A percentile compares a stretch with the other conserved stretches of the same genome.
Conservation (phyloP, 2,329 filamentous ascomycete species). For the Cylindrodendrum hubeiense region DNA sequence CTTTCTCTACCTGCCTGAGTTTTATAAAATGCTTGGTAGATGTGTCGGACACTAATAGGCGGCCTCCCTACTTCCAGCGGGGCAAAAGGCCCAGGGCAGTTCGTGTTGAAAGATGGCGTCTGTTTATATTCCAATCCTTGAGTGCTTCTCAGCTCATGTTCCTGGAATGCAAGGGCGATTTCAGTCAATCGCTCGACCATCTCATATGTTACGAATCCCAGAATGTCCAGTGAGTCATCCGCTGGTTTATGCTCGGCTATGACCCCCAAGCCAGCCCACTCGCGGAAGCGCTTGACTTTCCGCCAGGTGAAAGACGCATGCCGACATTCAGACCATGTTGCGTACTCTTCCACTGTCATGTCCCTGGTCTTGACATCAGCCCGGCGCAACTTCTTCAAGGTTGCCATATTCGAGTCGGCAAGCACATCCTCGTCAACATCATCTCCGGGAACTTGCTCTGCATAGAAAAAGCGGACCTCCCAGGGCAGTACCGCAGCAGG, state of each 20-base stretch:
- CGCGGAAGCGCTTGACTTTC: constrained; percentile 94
- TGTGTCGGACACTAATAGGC: too few relatives aligned
- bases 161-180: too few relatives aligned
- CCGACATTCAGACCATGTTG: constrained; percentile 97
- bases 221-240: constrained; percentile 96
- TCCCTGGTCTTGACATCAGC: constrained; percentile 95
- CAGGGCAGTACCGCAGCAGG: too few relatives aligned
- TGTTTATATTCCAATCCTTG: too few relatives aligned
- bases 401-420: constrained; percentile 91
- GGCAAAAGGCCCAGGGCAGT: too few relatives aligned
- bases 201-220: constrained; percentile 96
- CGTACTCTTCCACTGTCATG: constrained; percentile 97
- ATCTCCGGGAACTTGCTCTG: constrained; percentile 84
- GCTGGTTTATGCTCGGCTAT: constrained; percentile 96
- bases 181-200: too few relatives aligned
- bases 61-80: too few relatives aligned
- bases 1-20: too few relatives aligned
- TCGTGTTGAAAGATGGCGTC: too few relatives aligned
- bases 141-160: too few relatives aligned
- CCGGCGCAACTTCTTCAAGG: constrained; percentile 89
- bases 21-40: too few relatives aligned
- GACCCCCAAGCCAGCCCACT: constrained; percentile 96
- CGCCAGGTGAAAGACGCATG: constrained; percentile 98
- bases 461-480: constrained; percentile 93
- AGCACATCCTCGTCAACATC: constrained; percentile 57